Conservation (phyloP, 495 filamentous ascomycete species). For the Talaromyces adpressus region DNA sequence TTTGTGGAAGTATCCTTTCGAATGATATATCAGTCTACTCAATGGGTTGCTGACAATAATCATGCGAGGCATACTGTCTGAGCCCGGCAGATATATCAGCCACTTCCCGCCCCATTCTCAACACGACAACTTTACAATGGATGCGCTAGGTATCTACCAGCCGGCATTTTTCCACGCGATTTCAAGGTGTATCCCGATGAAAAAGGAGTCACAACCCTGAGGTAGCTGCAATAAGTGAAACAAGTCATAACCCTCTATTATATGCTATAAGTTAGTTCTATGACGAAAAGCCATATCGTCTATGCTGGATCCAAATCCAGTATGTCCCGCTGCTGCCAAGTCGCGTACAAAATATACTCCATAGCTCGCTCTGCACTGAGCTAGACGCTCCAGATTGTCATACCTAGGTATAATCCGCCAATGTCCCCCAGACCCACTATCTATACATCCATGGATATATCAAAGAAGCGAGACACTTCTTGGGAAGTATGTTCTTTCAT, state of each 20-base stretch:
- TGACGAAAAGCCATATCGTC: neutral
- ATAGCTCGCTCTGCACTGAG: neutral
- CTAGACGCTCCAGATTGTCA: neutral
- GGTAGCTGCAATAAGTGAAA: neutral
- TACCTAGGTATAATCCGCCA: neutral
- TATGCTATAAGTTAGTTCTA: neutral
- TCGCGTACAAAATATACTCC: neutral
- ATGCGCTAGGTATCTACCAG: neutral
- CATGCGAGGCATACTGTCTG: neutral
- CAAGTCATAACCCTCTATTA: neutral
- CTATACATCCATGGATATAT: neutral
- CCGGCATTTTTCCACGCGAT: neutral
- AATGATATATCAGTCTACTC: no score
- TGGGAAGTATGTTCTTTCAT: neutral
- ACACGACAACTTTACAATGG: neutral
- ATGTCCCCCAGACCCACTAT: neutral
- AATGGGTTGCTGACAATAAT: no score
- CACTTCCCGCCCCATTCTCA: neutral
- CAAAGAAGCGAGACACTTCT: neutral
- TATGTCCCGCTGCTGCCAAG: neutral
- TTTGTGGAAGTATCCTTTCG: no score
- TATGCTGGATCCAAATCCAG: neutral
- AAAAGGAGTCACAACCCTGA: neutral
- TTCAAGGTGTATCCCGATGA: neutral
- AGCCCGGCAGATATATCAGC: neutral